Evolutionary conservation across 345 rosid genomes (phyloP), one percentile per base, ranked within the genome.

Genomic region (Linum lewisii): DNA sequence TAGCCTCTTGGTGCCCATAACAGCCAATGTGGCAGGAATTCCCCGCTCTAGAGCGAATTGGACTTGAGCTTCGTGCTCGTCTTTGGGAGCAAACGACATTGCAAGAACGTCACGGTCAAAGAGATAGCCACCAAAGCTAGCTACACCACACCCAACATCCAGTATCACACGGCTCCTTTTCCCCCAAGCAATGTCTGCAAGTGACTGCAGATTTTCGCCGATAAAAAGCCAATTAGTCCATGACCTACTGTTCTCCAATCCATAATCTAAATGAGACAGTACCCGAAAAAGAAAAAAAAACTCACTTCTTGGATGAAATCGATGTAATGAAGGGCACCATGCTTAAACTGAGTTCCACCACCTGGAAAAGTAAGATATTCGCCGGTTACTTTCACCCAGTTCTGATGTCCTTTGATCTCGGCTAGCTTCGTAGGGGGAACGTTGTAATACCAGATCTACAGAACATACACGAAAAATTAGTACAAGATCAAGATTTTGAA

Each of bases 1-100:
- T 20, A 52, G 56, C 56, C 56, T 52, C 25, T 52, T 52, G 56
- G 56, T 52, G 24, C 56, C 56, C 56, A 52, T 52, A 24, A 52
- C 56, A 5, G 56, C 56, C 11, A 52, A 24, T 52, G 25, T 52
- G 25, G 56, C 56, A 4, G 56, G 56, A 52, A 52, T 52, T 21
- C 56, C 56, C 24, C 56, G n/a, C 56, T 52, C 56, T 18, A 52
- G 56, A 11, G 56, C 56, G 24, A 52, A 52, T 52, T 52, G 56
- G 2, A 52, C 56, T 20, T 52, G 56, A n/a, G 56, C 56, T 21
- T 52, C 56, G 6, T 52, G 56, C 25, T 52, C 56, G 11, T 52
- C 56, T 13, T 52, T 52, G 15, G 56, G 56, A 52, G 56, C 56
- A 52, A 52, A 24, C 13, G 56, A 52, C 56, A 52, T 52, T 0